Conservation (phyloP, 495 filamentous ascomycete genomes). For the Neurospora sp. region DNA sequence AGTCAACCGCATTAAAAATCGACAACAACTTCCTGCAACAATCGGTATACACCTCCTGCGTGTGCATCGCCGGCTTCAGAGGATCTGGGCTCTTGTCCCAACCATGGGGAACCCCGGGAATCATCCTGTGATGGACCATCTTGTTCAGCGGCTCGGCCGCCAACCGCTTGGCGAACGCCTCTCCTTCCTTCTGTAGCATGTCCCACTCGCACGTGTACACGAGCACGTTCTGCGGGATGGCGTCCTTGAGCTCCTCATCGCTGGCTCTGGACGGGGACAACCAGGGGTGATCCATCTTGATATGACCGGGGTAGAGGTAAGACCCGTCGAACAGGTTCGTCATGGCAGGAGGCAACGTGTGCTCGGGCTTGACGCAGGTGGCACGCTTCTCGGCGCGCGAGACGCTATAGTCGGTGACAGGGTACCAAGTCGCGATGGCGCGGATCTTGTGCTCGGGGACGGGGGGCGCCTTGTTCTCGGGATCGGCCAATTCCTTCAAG, state of each 20-base stretch:
- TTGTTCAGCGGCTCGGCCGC: constrained; percentile 46
- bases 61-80: constrained; percentile 40
- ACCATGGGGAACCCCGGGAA: constrained; percentile 64
- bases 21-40: constrained; percentile 24
- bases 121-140: constrained; percentile 56
- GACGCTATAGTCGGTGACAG: constrained; percentile 70
- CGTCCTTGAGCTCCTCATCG: constrained; percentile 28
- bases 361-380: constrained; percentile 51
- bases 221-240: constrained; percentile 41
- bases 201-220: constrained; percentile 86
- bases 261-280: constrained; percentile 31
- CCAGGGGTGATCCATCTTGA: constrained; percentile 24
- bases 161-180: constrained; percentile 56
- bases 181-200: constrained; percentile 73
- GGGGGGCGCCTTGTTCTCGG: not conserved
- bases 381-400: constrained; percentile 63
- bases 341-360: constrained; percentile 61
- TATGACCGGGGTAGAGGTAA: constrained; percentile 51
- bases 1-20: constrained; percentile 16
- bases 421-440: constrained; percentile 65
- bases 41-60: constrained; percentile 30
- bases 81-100: constrained; percentile 88
- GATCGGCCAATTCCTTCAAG: constrained; percentile 6
- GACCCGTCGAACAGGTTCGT: constrained; percentile 80
- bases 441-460: constrained; percentile 25